Evolutionary conservation across 768 basidiomycete species (phyloP).

Genomic region (Kwoniella botswanensis): DNA sequence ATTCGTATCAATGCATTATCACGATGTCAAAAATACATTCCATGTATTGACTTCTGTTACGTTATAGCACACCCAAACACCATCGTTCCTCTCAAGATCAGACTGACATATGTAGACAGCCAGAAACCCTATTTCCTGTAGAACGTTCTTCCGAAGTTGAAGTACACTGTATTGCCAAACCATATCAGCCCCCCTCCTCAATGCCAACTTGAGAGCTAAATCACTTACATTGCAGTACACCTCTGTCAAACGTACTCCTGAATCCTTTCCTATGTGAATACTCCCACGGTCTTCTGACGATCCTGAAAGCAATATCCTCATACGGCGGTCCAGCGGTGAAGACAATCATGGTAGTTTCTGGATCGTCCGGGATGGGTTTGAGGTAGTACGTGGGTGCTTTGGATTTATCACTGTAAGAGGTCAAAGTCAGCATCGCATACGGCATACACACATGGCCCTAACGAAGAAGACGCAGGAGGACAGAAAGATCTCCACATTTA

Average conservation of each 20-base stretch:
- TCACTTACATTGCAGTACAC: conserved; percentile 73
- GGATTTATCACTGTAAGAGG: conserved; percentile 85
- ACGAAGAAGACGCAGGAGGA: no score
- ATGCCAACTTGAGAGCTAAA: not conserved
- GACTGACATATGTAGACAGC: not conserved
- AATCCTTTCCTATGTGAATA: conserved; percentile 93
- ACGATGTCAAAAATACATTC: not conserved
- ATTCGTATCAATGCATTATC: not conserved
- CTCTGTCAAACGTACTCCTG: conserved; percentile 94
- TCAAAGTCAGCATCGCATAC: conserved; percentile 66
- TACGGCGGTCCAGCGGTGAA: conserved; percentile 98
- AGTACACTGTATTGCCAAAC: conserved; percentile 41
- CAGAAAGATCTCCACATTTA: no score
- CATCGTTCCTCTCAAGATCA: not conserved
- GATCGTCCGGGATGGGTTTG: conserved; percentile 89
- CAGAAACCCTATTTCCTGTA: conserved; percentile 39
- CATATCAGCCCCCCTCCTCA: not conserved
- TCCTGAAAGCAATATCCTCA: conserved; percentile 97
- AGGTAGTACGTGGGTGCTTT: conserved; percentile 97
- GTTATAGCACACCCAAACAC: no score
- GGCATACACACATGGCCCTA: no score
- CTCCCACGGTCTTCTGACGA: conserved; percentile 98
- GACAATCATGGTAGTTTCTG: conserved; percentile 88
- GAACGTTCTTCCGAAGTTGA: conserved; percentile 49
- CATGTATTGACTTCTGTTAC: no score